Percentiles rank a stretch among this genome's conserved stretches.
Conservation (phyloP, 1,284 basidiomycete species). For the Microbotryomycetes sp. region DNA sequence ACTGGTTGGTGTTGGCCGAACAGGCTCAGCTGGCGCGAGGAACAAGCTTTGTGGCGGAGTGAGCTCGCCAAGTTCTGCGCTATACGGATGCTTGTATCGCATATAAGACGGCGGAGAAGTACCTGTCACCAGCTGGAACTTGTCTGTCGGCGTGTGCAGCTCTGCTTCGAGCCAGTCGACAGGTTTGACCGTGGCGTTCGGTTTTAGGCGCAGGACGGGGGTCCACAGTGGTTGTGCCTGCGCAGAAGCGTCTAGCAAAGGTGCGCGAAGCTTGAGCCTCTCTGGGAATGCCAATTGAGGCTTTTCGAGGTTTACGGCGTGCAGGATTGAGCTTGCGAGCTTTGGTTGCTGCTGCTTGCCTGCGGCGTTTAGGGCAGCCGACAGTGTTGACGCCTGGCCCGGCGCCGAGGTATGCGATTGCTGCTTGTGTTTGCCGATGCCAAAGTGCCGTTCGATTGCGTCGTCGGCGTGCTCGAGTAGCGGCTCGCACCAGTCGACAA, state of each 20-base stretch:
- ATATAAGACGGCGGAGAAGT: conserved; percentile 17
- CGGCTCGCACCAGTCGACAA: conserved; percentile 76
- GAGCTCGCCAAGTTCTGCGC: conserved; percentile 19
- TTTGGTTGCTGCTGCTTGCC: neutral
- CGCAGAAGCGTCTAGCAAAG: conserved; percentile 52
- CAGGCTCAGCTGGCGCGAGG: conserved; percentile 6
- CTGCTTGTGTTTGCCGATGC: conserved; percentile 19
- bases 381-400: neutral
- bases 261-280: conserved; percentile 50
- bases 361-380: neutral
- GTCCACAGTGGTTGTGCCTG: conserved; percentile 45
- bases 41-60: conserved; percentile 40
- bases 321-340: conserved; percentile 7
- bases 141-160: conserved; percentile 7
- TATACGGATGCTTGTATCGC: conserved; percentile 28
- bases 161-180: conserved; percentile 12
- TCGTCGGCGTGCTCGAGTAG: conserved; percentile 65
- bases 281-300: conserved; percentile 66
- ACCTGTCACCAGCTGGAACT: conserved; percentile 7
- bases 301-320: conserved; percentile 46
- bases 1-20: conserved; percentile 38
- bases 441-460: conserved; percentile 22
- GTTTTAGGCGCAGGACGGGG: conserved; percentile 5
- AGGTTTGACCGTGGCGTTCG: conserved; percentile 2
- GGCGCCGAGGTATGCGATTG: conserved; percentile 3